These are phyloP conservation scores for Trichocladium uniseriatum DNA, from an alignment of 495 filamentous ascomycete species.

Conservation along the genomic window DNA sequence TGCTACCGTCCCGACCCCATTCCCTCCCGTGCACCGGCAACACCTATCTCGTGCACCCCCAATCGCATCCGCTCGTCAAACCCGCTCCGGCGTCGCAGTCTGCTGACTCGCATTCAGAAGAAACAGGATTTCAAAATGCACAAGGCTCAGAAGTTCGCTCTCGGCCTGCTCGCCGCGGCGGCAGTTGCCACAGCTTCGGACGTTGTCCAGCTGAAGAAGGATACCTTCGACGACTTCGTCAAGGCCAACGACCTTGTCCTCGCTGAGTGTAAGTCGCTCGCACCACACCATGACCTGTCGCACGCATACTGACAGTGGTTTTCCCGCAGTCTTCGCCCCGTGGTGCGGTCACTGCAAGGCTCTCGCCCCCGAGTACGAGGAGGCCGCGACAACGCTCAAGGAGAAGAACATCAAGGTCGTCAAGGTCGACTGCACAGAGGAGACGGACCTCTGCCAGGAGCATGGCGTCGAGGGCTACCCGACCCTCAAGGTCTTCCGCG, in stretches of 20 bases:
- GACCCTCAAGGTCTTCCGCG: constrained; percentile 98
- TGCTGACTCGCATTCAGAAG: constrained; percentile 4
- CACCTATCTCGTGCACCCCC: not conserved
- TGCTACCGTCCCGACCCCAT: not conserved
- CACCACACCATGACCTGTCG: not conserved
- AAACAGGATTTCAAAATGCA: constrained; percentile 21
- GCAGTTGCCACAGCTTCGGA: constrained; percentile 57
- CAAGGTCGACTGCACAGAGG: constrained; percentile 95
- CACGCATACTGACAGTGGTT: constrained; percentile 8
- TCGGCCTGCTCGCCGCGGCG: constrained; percentile 57
- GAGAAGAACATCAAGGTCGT: constrained; percentile 85
- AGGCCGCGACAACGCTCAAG: constrained; percentile 88
- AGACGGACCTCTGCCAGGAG: constrained; percentile 80
- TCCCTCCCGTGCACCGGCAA: not conserved
- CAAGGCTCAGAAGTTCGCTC: constrained; percentile 23
- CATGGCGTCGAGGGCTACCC: constrained; percentile 95
- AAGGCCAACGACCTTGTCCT: constrained; percentile 73
- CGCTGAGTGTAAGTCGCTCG: constrained; percentile 56
- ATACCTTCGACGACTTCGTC: constrained; percentile 78
- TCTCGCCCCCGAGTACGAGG: constrained; percentile 75
- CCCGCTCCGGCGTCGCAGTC: not conserved
- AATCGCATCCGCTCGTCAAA: not conserved
- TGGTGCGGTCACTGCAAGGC: constrained; percentile 82
- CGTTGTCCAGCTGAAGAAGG: constrained; percentile 73
- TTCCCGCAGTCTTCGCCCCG: constrained; percentile 52